Percentiles rank a stretch among this genome's conserved stretches.
phyloP scores from a whole-genome alignment of 1,284 basidiomycete genomes.

The Ganoderma sinense region DNA sequence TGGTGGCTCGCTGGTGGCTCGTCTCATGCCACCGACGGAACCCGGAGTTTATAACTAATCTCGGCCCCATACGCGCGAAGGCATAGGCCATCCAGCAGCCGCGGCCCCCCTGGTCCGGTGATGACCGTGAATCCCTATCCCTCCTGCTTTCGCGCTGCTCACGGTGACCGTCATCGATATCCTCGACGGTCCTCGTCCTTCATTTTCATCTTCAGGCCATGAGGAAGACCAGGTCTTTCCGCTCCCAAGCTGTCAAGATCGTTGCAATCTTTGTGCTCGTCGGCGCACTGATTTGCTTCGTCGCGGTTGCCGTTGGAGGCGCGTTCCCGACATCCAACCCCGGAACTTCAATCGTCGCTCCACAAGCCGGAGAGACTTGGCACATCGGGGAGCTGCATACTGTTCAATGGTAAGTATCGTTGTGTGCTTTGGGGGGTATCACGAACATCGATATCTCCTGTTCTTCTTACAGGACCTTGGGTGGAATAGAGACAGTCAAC shows the following conservation, averaged over 20 bases:
- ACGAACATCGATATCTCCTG: neutral
- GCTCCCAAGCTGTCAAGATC: slow-evolving; percentile 13
- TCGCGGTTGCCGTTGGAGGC: slow-evolving; percentile 23
- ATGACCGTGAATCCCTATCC: neutral
- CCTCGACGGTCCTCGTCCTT: neutral
- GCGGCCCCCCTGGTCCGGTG: neutral
- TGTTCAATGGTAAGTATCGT: slow-evolving; percentile 25
- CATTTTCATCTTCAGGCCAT: slow-evolving; percentile 6
- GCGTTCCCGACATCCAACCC: slow-evolving; percentile 23
- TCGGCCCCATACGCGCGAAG: neutral
- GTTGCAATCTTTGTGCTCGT: slow-evolving; percentile 9
- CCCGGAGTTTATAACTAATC: neutral
- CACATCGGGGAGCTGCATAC: slow-evolving; percentile 28
- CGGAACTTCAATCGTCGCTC: slow-evolving; percentile 21
- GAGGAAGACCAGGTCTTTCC: slow-evolving; percentile 14
- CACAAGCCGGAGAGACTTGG: slow-evolving; percentile 25
- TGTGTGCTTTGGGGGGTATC: neutral
- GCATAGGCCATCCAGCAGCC: neutral
- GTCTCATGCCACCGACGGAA: neutral
- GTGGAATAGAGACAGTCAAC: slow-evolving; percentile 18
- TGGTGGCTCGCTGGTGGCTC: neutral
- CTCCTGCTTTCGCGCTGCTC: neutral
- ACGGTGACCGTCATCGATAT: neutral
- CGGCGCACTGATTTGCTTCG: slow-evolving; percentile 18
- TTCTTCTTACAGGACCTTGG: slow-evolving; percentile 16